phyloP scores from a whole-genome alignment of 2,329 filamentous ascomycete genomes.

The Aureobasidium namibiae region DNA sequence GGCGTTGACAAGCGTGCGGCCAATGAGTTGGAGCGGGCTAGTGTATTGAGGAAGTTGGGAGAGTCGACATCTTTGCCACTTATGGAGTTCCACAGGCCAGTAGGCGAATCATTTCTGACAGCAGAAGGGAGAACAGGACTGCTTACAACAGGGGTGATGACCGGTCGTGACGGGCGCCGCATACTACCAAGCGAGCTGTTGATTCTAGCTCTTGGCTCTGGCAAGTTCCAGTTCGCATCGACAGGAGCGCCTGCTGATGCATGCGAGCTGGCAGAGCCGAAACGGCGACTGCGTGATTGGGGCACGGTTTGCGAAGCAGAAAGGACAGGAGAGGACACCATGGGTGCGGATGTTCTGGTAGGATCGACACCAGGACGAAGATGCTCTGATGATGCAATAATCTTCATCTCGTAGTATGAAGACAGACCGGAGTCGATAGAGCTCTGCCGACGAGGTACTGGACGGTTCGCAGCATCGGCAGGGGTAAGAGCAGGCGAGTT shows the following conservation, averaged over 20 bases:
- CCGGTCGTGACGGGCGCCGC: constrained; percentile 27
- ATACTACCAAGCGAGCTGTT: constrained; percentile 34
- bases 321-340: constrained; percentile 23
- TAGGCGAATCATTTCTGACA: neutral
- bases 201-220: constrained; percentile 24
- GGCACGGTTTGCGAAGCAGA: constrained; percentile 21
- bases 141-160: constrained; percentile 14
- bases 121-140: constrained; percentile 11
- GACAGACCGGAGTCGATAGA: constrained; percentile 36
- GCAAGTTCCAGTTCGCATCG: constrained; percentile 19
- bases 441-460: constrained; percentile 29
- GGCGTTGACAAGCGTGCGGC: neutral
- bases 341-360: constrained; percentile 21
- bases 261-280: constrained; percentile 16
- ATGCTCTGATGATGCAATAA: constrained; percentile 70
- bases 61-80: neutral
- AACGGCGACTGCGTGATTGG: constrained; percentile 23
- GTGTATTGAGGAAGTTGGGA: neutral
- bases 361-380: constrained; percentile 47
- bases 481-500: constrained; percentile 5
- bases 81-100: neutral
- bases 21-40: neutral
- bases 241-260: constrained; percentile 18
- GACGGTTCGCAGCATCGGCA: constrained; percentile 9
- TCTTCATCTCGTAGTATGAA: constrained; percentile 63